Percentiles rank a stretch among this genome's conserved stretches.
phyloP scores from a whole-genome alignment of 2,329 filamentous ascomycete species.

The Aspergillus novoparasiticus region DNA sequence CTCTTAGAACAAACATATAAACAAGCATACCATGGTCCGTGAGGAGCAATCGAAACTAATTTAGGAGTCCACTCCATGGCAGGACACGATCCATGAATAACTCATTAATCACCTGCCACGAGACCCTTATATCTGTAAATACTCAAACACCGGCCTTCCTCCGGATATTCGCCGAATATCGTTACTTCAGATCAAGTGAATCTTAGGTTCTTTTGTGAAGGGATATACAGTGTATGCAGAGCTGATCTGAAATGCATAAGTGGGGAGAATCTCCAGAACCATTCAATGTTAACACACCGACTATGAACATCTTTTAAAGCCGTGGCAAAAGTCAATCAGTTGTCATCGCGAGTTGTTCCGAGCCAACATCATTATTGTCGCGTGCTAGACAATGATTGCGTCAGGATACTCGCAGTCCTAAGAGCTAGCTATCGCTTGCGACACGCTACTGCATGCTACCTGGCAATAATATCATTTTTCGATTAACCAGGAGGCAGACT shows the following conservation, averaged over 20 bases:
- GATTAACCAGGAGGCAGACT: not conserved
- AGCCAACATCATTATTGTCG: not conserved
- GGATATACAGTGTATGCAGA: not conserved
- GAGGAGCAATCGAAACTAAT: too few relatives aligned
- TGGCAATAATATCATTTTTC: not conserved
- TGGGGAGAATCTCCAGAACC: not conserved
- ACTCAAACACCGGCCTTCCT: not conserved
- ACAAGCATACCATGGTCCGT: too few relatives aligned
- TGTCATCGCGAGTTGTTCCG: not conserved
- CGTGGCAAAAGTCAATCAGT: not conserved
- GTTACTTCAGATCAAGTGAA: not conserved
- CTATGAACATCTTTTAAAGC: too few relatives aligned
- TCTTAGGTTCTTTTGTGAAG: not conserved
- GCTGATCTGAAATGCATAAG: not conserved
- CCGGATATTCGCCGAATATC: not conserved
- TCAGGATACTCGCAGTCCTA: not conserved
- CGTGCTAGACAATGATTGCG: not conserved
- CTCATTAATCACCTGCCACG: too few relatives aligned
- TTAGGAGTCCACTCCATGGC: too few relatives aligned
- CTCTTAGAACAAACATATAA: too few relatives aligned
- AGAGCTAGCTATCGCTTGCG: not conserved
- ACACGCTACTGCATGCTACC: constrained; percentile 2
- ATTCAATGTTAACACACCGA: not conserved
- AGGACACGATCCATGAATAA: too few relatives aligned
- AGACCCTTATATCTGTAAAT: not conserved